phyloP scores from a whole-genome alignment of 371 early-diverging fungal genomes.

The Gilbertella persicaria region DNA sequence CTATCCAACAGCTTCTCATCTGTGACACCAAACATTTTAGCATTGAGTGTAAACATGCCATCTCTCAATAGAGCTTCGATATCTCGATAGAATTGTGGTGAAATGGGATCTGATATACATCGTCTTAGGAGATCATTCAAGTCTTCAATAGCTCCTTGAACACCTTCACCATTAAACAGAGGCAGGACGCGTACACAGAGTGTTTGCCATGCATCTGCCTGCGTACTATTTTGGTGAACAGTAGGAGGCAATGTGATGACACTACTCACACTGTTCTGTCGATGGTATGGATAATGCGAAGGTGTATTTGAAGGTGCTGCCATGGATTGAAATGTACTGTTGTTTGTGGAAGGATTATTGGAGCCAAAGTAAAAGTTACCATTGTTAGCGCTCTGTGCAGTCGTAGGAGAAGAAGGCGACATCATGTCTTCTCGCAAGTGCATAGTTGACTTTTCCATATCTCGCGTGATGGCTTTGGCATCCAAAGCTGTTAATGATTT shows the following conservation, averaged over 20 bases:
- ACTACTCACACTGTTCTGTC: conserved; percentile 45
- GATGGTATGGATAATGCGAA: conserved; percentile 20
- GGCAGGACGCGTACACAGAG: conserved; percentile 77
- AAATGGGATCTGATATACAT: conserved; percentile 58
- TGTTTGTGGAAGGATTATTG: conserved; percentile 6
- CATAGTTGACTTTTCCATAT: conserved; percentile 51
- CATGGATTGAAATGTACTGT: conserved; percentile 19
- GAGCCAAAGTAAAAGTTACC: conserved; percentile 23
- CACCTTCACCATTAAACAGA: conserved; percentile 84
- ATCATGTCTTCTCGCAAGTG: conserved; percentile 32
- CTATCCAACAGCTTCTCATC: conserved; percentile 74
- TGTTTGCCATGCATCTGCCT: conserved; percentile 74
- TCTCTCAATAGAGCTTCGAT: conserved; percentile 65
- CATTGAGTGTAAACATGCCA: conserved; percentile 75
- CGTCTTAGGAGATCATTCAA: conserved; percentile 76
- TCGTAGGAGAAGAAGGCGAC: conserved; percentile 37
- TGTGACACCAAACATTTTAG: conserved; percentile 70
- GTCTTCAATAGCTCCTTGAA: conserved; percentile 82
- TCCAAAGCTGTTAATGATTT: conserved; percentile 62
- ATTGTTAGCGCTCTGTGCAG: conserved; percentile 6
- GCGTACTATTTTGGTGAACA: background rate
- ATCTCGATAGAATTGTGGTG: conserved; percentile 52
- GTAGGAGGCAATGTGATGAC: conserved; percentile 4
- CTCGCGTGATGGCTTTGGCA: conserved; percentile 62
- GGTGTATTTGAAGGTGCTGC: conserved; percentile 14